Evolutionary conservation across 148 eudicot genomes (phyloP).

Genomic region (Persicaria tinctoria): DNA sequence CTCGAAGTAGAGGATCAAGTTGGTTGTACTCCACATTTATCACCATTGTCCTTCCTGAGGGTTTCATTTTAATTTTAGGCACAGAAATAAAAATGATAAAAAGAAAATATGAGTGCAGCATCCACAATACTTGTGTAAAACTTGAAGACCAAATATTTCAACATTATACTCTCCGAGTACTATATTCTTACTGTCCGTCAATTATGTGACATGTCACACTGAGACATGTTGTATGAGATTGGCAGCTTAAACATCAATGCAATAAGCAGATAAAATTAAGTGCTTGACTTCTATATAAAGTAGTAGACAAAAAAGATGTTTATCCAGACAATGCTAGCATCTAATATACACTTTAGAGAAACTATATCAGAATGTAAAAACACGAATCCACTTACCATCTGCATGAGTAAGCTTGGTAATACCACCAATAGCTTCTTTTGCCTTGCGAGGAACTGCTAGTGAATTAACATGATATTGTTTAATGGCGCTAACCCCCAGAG

Average conservation of each 20-base stretch:
- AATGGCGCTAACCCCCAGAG: constrained; percentile 83
- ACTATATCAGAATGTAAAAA: background rate
- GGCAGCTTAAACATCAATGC: background rate
- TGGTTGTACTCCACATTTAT: constrained; percentile 99
- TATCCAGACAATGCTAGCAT: background rate
- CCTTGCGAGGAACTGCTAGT: constrained; percentile 96
- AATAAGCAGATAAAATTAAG: background rate
- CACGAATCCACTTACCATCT: constrained; percentile 46
- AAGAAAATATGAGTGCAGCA: background rate
- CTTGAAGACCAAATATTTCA: background rate
- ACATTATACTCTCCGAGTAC: background rate
- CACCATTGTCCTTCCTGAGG: constrained; percentile 84
- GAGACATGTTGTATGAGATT: background rate
- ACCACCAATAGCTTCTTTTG: constrained; percentile 99
- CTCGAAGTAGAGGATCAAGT: constrained; percentile 93
- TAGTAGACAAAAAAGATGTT: background rate
- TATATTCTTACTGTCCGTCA: background rate
- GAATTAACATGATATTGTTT: constrained; percentile 91
- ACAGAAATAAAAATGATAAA: background rate
- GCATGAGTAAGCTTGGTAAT: constrained; percentile 89
- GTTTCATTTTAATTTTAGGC: constrained; percentile 6
- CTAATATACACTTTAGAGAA: background rate
- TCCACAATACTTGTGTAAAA: background rate
- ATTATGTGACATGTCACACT: background rate
- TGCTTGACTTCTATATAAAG: background rate